Evolutionary conservation across 1,284 basidiomycete species (phyloP), one percentile per base, ranked within the genome.

Genomic region (Pseudozyma tsukubaensis): DNA sequence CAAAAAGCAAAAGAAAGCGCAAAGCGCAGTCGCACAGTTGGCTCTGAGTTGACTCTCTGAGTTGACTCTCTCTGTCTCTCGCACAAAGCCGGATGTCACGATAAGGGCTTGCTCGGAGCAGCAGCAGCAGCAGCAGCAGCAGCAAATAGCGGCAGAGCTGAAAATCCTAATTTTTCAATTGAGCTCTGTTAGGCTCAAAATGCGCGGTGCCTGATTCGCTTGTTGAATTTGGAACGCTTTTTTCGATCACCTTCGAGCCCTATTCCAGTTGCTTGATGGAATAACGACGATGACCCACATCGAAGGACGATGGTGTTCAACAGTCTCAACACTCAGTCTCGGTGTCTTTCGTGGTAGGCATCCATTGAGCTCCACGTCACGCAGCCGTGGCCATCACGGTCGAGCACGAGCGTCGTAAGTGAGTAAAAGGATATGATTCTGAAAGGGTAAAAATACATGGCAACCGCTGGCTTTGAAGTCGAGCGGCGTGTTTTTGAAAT

Each of bases 391-490:
- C 21, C 42, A 18, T 9, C 42, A 29, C 4, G 12, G 32, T 24
- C 21, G n/a, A 16, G 16, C 47, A 49, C 3, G 19, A 11, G 7
- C 16, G 3, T 16, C 12, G 35, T 1, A 35, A 44, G 42, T 16
- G 9, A 3, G 14, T 24, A 37, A 8, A 18, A 35, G 36, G 19
- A n/a, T 13, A 18, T 52, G 53, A 29, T 50, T 24, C 29, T 42
- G 45, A 40, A 45, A 57, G 45, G 29, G 55, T 70, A 70, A 64
- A 64, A 70, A 60, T 70, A 70, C 67, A 70, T 29, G 48, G 49
- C 53, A 34, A 42, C 10, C 18, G 34, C 24, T 2, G 14, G 18
- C 34, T 35, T 14, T 2, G 1, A 12, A 19, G 39, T 5, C 4
- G 32, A 54, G 40, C 35, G 14, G 59, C 54, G 45, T 50, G 59